Evolutionary conservation across 495 filamentous ascomycete genomes (phyloP), one percentile per base, ranked within the genome.

Genomic region (Alectoria sarmentosa): DNA sequence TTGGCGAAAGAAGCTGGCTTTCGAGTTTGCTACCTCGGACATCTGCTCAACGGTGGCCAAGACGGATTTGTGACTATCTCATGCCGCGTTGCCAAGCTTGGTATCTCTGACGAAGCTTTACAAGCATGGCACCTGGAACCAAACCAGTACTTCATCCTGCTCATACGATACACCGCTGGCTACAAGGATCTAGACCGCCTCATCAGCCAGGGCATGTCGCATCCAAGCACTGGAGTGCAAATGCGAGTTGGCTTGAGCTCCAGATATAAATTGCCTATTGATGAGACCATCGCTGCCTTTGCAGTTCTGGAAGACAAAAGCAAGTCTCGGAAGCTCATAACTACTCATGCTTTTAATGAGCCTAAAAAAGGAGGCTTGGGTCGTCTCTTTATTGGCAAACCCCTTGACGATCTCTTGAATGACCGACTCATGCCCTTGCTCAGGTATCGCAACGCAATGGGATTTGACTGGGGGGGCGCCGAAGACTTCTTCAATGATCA

Each of bases 101-200:
- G 82, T 3, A 83, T 98, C 36, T 91, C 91, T 4, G 80, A 88
- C 36, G 90, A 92, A 66, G 88, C 84, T 2, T 80, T 88, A 74
- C 80, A 85, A 67, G 88, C 90, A 19, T 98, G 93, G 93, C 78
- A 86, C 60, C 73, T 98, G 23, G 70, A 82, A 19, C 72, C 76
- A 0, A 73, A 76, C 0, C 85, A 95, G 34, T 94, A 94, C 69
- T 72, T 96, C 49, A 83, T 95, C 9, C 77, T 96, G 9, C 79
- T 96, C 19, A 80, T 96, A n/a, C 81, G 83, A 57, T 92, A 88
- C 68, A 73, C 77, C 0, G 68, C 71, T 36, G 77, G 75, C 1
- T 96, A 96, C 74, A 71, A 69, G 17, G 70, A 75, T 37, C 70
- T 90, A 37, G 76, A 86, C 19, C 66, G 78, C 52, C 72, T 86